A percentile compares a stretch with the other conserved stretches of the same genome.
Conservation (phyloP, 441 rosid genomes). For the Codiaeum variegatum region DNA sequence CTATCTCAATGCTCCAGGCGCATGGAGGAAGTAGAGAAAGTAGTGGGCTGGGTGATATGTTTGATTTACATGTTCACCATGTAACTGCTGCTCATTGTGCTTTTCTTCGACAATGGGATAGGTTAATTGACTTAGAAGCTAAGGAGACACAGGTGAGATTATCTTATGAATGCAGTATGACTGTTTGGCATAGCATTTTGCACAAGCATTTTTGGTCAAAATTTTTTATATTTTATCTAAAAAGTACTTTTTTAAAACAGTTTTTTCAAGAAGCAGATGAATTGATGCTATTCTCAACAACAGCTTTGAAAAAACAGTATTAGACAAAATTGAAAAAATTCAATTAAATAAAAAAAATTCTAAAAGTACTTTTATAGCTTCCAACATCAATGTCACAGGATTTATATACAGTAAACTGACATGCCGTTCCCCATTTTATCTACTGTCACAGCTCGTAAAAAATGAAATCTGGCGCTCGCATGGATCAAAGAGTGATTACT, state of each 20-base stretch:
- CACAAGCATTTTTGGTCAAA: too few species aligned
- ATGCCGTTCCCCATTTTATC: constrained; percentile 4
- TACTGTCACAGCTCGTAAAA: constrained; percentile 54
- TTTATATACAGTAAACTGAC: constrained; percentile 13
- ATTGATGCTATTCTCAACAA: too few species aligned
- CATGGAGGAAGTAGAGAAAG: constrained; percentile 75
- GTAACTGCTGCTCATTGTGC: constrained; percentile 54
- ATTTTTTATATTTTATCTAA: too few species aligned
- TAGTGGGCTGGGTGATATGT: constrained; percentile 78
- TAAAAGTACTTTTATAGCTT: too few species aligned
- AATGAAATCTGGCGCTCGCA: constrained; percentile 55
- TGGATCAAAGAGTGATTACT: constrained; percentile 36
- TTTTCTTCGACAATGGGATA: constrained; percentile 80
- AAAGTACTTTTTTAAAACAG: too few species aligned
- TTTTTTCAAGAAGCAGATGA: too few species aligned
- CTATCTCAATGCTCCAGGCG: constrained; percentile 51
- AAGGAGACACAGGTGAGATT: constrained; percentile 71
- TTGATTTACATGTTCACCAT: constrained; percentile 65
- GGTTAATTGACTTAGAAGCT: constrained; percentile 87
- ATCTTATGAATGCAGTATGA: neutral
- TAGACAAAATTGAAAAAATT: too few species aligned
- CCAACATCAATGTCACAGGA: too few species aligned
- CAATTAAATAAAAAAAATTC: too few species aligned
- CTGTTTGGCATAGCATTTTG: too few species aligned
- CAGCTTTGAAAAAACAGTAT: too few species aligned